Evolutionary conservation across 306 rosid species (phyloP).

Genomic region (Prunus padus): DNA sequence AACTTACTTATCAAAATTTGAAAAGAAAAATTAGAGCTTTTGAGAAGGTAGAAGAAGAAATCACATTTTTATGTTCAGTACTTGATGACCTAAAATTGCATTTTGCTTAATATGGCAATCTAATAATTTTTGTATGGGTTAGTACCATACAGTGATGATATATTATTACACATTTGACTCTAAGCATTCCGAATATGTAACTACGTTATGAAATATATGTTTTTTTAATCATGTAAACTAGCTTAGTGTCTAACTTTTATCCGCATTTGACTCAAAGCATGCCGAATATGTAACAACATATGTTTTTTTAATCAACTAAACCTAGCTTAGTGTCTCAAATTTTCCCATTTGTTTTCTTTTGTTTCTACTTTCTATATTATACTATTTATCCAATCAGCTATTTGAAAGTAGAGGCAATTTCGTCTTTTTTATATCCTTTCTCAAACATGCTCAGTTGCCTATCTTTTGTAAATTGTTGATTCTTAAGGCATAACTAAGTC

Average conservation of each 20-base stretch:
- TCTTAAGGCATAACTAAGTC: conserved; percentile 19
- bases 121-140: not conserved
- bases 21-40: not conserved
- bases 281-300: not conserved
- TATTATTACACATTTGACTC: not conserved
- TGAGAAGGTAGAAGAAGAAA: not conserved
- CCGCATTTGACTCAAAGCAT: not conserved
- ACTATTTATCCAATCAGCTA: conserved; percentile 3
- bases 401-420: not conserved
- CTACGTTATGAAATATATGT: not conserved
- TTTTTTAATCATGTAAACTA: not conserved
- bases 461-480: conserved; percentile 18
- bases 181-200: not conserved
- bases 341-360: not conserved
- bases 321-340: not conserved
- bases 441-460: not conserved
- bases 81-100: not conserved
- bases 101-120: not conserved
- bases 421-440: not conserved
- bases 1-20: not conserved
- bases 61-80: not conserved
- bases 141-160: not conserved
- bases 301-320: not conserved
- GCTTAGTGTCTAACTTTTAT: not conserved
- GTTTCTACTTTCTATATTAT: not conserved